Evolutionary conservation across 192 early-diverging fungal species (phyloP).

Genomic region (Backusella circina): DNA sequence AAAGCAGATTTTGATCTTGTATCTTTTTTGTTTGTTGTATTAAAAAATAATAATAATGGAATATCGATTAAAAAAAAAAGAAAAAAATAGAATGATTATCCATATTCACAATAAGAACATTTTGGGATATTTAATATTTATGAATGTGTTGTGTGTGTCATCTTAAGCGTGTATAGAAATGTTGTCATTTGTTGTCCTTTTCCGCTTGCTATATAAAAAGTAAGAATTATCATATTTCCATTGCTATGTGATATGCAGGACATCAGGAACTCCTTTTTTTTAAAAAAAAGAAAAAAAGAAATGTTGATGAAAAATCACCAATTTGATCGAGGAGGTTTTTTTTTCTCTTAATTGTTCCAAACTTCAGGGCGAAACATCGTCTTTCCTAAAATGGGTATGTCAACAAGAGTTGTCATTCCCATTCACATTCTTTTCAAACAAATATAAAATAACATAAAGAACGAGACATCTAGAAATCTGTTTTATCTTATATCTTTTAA

Average conservation of each 20-base stretch:
- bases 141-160: background rate
- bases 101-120: background rate
- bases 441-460: background rate
- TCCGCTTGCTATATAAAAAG: background rate
- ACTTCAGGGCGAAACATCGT: slow-evolving; percentile 4
- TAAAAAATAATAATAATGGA: background rate
- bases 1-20: slow-evolving; percentile 7
- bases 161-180: background rate
- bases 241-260: background rate
- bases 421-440: slow-evolving; percentile 1
- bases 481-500: background rate
- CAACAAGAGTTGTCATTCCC: background rate
- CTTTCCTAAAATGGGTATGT: background rate
- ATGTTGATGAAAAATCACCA: background rate
- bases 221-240: background rate
- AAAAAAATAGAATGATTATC: slow-evolving; percentile 5
- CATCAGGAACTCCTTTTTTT: background rate
- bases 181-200: slow-evolving; percentile 1
- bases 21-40: slow-evolving; percentile 1
- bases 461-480: background rate
- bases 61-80: background rate
- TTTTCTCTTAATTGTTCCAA: background rate
- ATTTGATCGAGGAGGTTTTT: background rate
- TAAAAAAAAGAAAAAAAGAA: no score
- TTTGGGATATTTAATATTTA: background rate